These are phyloP conservation scores for Lathyrus aphaca DNA, from an alignment of 306 rosid species.

Conservation along the genomic window DNA sequence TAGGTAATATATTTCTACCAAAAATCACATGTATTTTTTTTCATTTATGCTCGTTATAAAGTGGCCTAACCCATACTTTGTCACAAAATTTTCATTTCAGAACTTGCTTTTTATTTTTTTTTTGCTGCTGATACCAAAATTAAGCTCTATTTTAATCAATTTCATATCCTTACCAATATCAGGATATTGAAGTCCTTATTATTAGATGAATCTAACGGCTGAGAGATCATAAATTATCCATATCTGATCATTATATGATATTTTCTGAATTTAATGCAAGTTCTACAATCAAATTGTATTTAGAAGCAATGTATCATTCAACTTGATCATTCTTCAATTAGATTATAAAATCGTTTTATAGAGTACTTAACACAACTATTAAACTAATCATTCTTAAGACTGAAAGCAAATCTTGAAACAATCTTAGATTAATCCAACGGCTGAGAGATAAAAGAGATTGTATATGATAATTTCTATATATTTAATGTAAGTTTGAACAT, in stretches of 20 bases:
- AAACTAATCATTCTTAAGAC: not conserved
- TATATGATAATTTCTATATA: not conserved
- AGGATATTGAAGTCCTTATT: not conserved
- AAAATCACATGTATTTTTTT: conserved; percentile 41
- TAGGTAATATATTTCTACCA: conserved; percentile 42
- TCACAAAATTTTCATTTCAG: conserved; percentile 14
- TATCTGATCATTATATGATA: not conserved
- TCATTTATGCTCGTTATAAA: not conserved
- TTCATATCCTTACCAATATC: not conserved
- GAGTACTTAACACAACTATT: not conserved
- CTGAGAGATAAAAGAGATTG: too few species aligned
- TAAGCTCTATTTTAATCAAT: not conserved
- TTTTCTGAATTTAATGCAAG: not conserved
- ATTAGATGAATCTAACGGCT: not conserved
- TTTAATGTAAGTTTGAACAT: conserved; percentile 6
- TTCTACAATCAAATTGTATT: conserved; percentile 11
- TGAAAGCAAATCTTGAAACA: not conserved
- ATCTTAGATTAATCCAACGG: not conserved
- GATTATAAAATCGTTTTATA: not conserved
- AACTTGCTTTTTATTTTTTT: not conserved
- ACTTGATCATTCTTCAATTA: not conserved
- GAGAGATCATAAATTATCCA: not conserved
- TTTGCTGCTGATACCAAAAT: not conserved
- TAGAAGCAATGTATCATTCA: not conserved
- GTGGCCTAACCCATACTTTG: conserved; percentile 14